Base-by-base conservation (phyloP, 2,329 filamentous ascomycete species). In the Exophiala calicioides region DNA sequence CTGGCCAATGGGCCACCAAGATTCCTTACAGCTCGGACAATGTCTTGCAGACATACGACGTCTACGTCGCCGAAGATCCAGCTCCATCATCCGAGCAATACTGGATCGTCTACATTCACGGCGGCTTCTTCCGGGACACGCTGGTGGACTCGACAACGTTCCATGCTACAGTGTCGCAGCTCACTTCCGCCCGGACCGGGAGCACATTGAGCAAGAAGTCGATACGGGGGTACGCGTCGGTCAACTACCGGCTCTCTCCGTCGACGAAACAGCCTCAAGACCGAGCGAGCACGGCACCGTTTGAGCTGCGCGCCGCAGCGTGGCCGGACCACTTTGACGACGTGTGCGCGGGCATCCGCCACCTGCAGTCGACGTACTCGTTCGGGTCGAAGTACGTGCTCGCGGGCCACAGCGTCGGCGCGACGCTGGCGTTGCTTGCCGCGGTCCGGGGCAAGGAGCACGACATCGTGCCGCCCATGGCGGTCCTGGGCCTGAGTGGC, bases 101-200 rank as follows among this genome's bases (percentile, higher is more conserved):
- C 44, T 55, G 52, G 49, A 19, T 54, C 18, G 30, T 54, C 47
- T 72, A 70, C 50, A 71, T 75, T 47, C 72, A 75, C 55, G 72
- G 72, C 38, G 72, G 72, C 48, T 72, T 69, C 54, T 75, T 71
- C 68, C 66, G 72, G 30, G 72, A 74, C 50, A 70, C 71, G 38
- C 58, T 56, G 8, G 60, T 69, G 29, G 66, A 64, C 18, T 58
- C 66, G 4, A 40, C 50, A 6, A 59, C 61, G 2, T 67, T 74
- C 48, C 48, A 60, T 5, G 58, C 62, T 3, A 62, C 69, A 2
- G 53, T 65, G 21, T 56, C 60, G 1, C 62, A 72, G 8, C 62
- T 64, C 19, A 52, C 51, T 3, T 20, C 33, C 21, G 13, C 18
- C 16, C 13, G 18, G 12, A 27, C 21, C 13, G 13, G 5, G 4